Base-by-base conservation (phyloP, 305 asterid species). In the Fraxinus angustifolia region DNA sequence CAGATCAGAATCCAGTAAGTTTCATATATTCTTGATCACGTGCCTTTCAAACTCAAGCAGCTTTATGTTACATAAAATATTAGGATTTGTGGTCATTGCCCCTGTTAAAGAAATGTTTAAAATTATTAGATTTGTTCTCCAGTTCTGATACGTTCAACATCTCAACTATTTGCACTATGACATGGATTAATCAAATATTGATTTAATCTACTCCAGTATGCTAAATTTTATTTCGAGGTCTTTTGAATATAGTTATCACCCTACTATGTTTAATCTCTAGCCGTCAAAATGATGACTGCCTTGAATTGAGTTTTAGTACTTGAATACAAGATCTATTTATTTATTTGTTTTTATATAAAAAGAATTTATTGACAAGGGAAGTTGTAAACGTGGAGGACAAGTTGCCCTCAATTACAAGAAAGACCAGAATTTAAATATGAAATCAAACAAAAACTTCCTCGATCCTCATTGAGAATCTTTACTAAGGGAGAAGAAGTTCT, bases 1-100 rank as follows among this genome's bases (percentile, higher is more conserved):
- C 99, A 48, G 99, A 95, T 84, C 98, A 92, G 86, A 93, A 95
- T 88, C 98, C 99, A 87, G 99, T 95, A 70, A 45, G 92, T 87
- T 86, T 80, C 71, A 8, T 73, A 16, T 45, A 42, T 30, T 74
- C 56, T 82, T 79, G 38, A 23, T 81, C 45, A 36, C 40, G 73
- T 73, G 71, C 72, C 67, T 62, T 78, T 26, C 76, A 14, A 67
- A 34, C 21, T 80, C 16, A 40, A 62, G 62, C 80, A 80, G 67
- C 36, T 70, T 23, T 10, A 7, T 81, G 45, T 74, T 31, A 53
- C 30, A n/a, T 53, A 6, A 28, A 73, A 30, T 30, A 36, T 75
- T 81, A 36, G 30, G 3, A 31, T 62, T 84, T 84, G 72, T 38
- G 28, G 70, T 82, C 70, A 58, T 71, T 78, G 40, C 42, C 62